Evolutionary conservation across 768 basidiomycete species (phyloP).

Genomic region (Sporobolomyces pararoseus): DNA sequence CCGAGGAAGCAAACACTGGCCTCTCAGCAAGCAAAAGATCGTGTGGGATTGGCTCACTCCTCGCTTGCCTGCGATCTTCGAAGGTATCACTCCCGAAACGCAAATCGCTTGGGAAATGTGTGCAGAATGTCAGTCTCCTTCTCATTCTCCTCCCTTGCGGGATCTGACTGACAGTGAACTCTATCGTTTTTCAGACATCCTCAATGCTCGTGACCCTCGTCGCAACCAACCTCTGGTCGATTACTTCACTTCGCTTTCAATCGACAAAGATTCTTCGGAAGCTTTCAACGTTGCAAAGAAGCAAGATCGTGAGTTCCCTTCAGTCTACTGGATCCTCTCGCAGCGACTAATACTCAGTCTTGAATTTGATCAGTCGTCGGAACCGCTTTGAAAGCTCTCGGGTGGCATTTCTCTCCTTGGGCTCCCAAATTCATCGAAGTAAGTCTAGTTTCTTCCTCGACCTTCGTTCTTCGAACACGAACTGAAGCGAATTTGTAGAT

Average conservation of each 20-base stretch:
- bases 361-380: constrained; percentile 46
- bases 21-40: constrained; percentile 61
- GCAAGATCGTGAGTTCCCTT: constrained; percentile 43
- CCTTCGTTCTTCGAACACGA: constrained; percentile 41
- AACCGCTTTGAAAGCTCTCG: constrained; percentile 56
- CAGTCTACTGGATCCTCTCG: neutral
- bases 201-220: constrained; percentile 76
- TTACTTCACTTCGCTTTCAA: constrained; percentile 63
- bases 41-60: constrained; percentile 80
- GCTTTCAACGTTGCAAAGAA: constrained; percentile 65
- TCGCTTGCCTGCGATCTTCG: constrained; percentile 62
- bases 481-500: constrained; percentile 32
- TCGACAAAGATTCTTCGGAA: constrained; percentile 69
- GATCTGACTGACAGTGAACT: neutral
- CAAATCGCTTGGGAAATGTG: constrained; percentile 73
- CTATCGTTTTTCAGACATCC: constrained; percentile 57
- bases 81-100: constrained; percentile 75
- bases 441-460: constrained; percentile 45
- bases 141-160: neutral
- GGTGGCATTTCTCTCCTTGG: constrained; percentile 79
- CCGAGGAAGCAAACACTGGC: constrained; percentile 82
- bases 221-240: constrained; percentile 74
- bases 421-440: constrained; percentile 60
- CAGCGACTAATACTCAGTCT: too few relatives aligned
- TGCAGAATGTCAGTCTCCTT: constrained; percentile 57